phyloP scores from a whole-genome alignment of 805 yeast genomes.

The Metschnikowia cubensis region DNA sequence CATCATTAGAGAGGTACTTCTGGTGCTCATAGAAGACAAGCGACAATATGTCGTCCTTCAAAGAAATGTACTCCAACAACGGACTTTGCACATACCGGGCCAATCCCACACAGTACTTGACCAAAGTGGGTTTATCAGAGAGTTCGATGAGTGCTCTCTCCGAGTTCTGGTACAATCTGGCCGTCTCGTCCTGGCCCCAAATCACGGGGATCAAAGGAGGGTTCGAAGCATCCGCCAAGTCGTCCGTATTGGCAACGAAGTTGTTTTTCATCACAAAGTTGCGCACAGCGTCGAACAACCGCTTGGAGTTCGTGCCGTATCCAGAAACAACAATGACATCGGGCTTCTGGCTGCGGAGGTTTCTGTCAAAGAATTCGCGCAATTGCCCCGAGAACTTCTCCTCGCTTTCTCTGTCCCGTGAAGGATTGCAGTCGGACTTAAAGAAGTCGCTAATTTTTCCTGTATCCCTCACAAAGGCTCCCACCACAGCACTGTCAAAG shows the following conservation, averaged over 20 bases:
- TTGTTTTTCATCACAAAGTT: slow-evolving; percentile 55
- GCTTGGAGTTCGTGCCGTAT: slow-evolving; percentile 67
- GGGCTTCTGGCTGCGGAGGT: slow-evolving; percentile 52
- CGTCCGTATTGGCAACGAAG: slow-evolving; percentile 49
- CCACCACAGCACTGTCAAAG: slow-evolving; percentile 80
- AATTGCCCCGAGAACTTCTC: slow-evolving; percentile 58
- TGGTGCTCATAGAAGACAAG: slow-evolving; percentile 72
- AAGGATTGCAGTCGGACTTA: slow-evolving; percentile 73
- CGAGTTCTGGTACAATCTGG: slow-evolving; percentile 80
- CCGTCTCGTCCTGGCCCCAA: slow-evolving; percentile 92
- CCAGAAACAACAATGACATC: slow-evolving; percentile 92
- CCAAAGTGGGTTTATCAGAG: slow-evolving; percentile 76
- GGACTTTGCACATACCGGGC: slow-evolving; percentile 94
- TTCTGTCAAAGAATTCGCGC: slow-evolving; percentile 58
- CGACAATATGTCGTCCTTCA: slow-evolving; percentile 70
- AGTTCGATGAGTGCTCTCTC: slow-evolving; percentile 71
- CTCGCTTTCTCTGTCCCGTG: slow-evolving; percentile 42
- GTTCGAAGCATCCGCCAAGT: slow-evolving; percentile 32
- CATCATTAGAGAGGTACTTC: slow-evolving; percentile 59
- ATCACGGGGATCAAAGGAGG: slow-evolving; percentile 63
- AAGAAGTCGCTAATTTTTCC: slow-evolving; percentile 74
- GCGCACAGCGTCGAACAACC: slow-evolving; percentile 52
- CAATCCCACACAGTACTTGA: slow-evolving; percentile 80
- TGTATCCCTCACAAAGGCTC: slow-evolving; percentile 69
- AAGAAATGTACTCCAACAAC: slow-evolving; percentile 78